A percentile compares a stretch with the other conserved stretches of the same genome.
phyloP scores from a whole-genome alignment of 768 basidiomycete genomes.

The Glaciozyma martinii region DNA sequence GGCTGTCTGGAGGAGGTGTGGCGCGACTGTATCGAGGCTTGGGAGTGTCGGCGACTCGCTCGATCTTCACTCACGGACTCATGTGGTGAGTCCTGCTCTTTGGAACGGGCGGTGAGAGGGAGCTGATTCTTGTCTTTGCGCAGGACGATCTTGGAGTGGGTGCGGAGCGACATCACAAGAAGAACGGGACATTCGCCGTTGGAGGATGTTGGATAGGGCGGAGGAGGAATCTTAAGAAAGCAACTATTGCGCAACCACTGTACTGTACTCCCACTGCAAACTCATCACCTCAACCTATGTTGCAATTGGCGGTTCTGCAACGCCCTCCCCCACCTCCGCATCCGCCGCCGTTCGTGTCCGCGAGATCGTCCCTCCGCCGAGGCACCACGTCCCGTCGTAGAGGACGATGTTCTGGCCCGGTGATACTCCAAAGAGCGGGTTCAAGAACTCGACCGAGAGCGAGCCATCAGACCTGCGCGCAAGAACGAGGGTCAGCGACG shows the following conservation, averaged over 20 bases:
- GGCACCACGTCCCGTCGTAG: conserved; percentile 66
- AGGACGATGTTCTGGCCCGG: conserved; percentile 72
- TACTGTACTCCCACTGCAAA: neutral
- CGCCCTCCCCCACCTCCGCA: too few species aligned
- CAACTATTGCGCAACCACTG: neutral
- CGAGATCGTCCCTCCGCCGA: conserved; percentile 68
- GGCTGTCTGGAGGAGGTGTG: conserved; percentile 59
- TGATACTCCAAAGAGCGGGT: conserved; percentile 59
- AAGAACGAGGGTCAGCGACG: neutral
- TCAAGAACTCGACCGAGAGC: conserved; percentile 48
- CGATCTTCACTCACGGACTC: conserved; percentile 85
- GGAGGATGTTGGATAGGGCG: neutral
- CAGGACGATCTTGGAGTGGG: neutral
- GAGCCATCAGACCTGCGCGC: conserved; percentile 31
- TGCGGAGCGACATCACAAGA: neutral
- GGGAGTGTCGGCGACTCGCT: conserved; percentile 83
- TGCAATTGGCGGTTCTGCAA: too few species aligned
- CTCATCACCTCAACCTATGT: too few species aligned
- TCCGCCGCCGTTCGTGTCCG: conserved; percentile 21
- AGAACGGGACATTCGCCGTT: neutral
- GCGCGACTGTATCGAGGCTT: conserved; percentile 84
- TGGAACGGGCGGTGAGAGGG: too few species aligned
- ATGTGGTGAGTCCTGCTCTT: conserved; percentile 47
- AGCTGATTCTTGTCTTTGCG: neutral
- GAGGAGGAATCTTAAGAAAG: neutral